A percentile compares a stretch with the other conserved stretches of the same genome.
Conservation (phyloP, 768 basidiomycete genomes). For the Boletales sp. region DNA sequence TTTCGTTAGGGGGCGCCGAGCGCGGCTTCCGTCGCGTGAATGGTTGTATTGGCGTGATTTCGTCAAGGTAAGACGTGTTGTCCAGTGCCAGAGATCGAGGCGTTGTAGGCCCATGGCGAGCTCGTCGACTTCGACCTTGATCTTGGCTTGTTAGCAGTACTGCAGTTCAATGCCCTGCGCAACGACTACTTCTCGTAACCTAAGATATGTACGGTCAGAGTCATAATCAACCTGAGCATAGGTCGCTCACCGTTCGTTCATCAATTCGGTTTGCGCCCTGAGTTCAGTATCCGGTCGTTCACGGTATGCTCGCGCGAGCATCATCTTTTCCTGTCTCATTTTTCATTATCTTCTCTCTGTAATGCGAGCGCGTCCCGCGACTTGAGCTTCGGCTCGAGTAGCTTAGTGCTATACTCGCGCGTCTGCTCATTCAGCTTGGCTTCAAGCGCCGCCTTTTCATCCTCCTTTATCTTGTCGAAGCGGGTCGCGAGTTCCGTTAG, state of each 20-base stretch:
- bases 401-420: constrained; percentile 73
- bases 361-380: constrained; percentile 78
- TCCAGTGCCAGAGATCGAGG: constrained; percentile 86
- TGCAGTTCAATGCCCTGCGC: constrained; percentile 98
- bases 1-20: constrained; percentile 63
- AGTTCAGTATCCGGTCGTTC: constrained; percentile 85
- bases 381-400: constrained; percentile 82
- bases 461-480: constrained; percentile 75
- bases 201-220: constrained; percentile 27
- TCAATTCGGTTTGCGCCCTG: constrained; percentile 83
- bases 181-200: constrained; percentile 90
- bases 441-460: constrained; percentile 69
- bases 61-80: constrained; percentile 87
- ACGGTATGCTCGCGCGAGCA: constrained; percentile 73
- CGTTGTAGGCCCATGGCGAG: constrained; percentile 87
- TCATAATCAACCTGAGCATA: not conserved
- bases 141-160: constrained; percentile 94
- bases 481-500: constrained; percentile 72
- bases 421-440: constrained; percentile 76
- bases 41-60: constrained; percentile 89
- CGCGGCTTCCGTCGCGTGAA: constrained; percentile 73
- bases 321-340: constrained; percentile 66
- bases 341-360: too few relatives aligned
- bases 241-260: constrained; percentile 80
- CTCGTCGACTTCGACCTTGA: constrained; percentile 83